Evolutionary conservation across 169 alveolate species (phyloP), one percentile per base, ranked within the genome.

Genomic region (Perkinsus chesapeaki): DNA sequence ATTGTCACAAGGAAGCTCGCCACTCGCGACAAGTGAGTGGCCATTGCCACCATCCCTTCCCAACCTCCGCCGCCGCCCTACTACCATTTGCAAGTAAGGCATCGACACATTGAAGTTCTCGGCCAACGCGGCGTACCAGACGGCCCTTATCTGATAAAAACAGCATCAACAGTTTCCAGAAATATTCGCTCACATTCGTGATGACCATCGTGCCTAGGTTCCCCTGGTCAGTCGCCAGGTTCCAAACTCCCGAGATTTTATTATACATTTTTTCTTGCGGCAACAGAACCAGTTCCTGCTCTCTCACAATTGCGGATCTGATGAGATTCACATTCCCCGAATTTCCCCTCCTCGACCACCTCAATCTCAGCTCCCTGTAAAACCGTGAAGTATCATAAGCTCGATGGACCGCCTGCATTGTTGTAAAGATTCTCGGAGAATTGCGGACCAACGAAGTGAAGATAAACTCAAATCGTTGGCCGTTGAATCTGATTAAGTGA

Each of bases 101-200:
- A 96, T 94, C 34, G 96, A 93, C 20, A 96, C 97, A 91, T 96
- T 96, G 95, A 95, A 96, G 60, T 94, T 95, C 92, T 96, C 98
- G n/a, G 97, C 96, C 43, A 94, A 90, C 39, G 94, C 94, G 39
- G 97, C 97, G 93, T 95, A 96, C 97, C 98, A 96, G 39, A 95
- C 96, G 82, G 95, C 91, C 38, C 98, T 90, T 19, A 47, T 43
- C 91, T 91, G 38, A 5, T 3, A 3, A 9, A 48, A 23, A 39
- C 3, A 16, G 5, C 72, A 19, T 5, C 12, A 38, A 12, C 91
- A 91, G n/a, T 0, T 3, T 39, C 31, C 12, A 27, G 27, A 0
- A 1, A 20, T 5, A 38, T 23, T 5, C 72, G 0, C 47, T 38
- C 19, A 96, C 93, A 91, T 96, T 96, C 3, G 97, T 93, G 27